phyloP scores from a whole-genome alignment of 495 filamentous ascomycete genomes.

The Penicillium angulare region DNA sequence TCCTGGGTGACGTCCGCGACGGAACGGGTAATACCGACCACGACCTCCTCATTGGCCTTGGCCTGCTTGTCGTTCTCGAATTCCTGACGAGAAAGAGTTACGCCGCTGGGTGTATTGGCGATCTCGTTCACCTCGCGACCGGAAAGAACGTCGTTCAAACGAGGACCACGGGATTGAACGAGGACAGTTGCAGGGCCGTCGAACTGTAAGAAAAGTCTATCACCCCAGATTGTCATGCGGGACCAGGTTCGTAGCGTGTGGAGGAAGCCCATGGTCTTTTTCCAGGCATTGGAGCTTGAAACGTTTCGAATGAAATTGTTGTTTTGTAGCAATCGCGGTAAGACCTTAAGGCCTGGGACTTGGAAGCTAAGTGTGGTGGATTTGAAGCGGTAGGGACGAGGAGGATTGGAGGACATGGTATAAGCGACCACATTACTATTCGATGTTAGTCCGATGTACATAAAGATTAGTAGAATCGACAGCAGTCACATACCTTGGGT shows the following conservation, averaged over 20 bases:
- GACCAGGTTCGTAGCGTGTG: conserved; percentile 70
- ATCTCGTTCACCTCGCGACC: conserved; percentile 80
- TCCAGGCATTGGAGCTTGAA: conserved; percentile 68
- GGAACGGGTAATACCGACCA: conserved; percentile 26
- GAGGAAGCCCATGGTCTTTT: conserved; percentile 54
- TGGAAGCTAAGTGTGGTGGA: conserved; percentile 75
- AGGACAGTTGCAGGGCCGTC: conserved; percentile 80
- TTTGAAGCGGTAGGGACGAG: conserved; percentile 80
- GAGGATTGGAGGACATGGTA: conserved; percentile 67
- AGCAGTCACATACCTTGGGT: conserved; percentile 58
- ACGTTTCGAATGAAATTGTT: conserved; percentile 70
- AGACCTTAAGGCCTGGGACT: conserved; percentile 59
- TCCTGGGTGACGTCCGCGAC: conserved; percentile 35
- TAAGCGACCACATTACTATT: conserved; percentile 92
- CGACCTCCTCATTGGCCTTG: conserved; percentile 15
- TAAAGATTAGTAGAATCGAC: conserved; percentile 10
- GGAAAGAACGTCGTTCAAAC: conserved; percentile 73
- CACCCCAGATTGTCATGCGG: conserved; percentile 86
- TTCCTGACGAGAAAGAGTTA: conserved; percentile 57
- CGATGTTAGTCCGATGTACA: too few relatives aligned
- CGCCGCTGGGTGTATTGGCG: conserved; percentile 58
- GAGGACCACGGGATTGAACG: conserved; percentile 75
- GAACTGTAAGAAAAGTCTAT: conserved; percentile 89
- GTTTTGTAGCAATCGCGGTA: conserved; percentile 55
- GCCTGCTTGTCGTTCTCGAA: conserved; percentile 19